phyloP scores from a whole-genome alignment of 257 asterid species.

The Cinchona pubescens region DNA sequence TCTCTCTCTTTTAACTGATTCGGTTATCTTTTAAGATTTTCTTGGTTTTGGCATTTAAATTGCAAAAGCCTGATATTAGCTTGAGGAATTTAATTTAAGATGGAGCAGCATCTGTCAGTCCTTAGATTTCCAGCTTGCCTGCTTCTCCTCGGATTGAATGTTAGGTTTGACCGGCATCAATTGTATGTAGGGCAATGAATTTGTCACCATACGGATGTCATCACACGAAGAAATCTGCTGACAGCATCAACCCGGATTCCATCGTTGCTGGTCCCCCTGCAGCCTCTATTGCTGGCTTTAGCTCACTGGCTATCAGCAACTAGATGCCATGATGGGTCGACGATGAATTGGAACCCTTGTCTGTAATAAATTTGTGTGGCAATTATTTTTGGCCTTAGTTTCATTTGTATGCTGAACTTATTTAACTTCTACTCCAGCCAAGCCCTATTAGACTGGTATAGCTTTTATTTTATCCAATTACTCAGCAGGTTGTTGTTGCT shows the following conservation, averaged over 20 bases:
- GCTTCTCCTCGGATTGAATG: not conserved
- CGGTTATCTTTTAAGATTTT: not conserved
- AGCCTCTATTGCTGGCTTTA: constrained; percentile 43
- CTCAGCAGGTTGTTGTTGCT: not conserved
- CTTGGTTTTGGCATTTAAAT: not conserved
- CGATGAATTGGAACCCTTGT: not conserved
- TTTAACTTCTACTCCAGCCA: not conserved
- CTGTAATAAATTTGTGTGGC: constrained; percentile 21
- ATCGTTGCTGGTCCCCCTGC: constrained; percentile 38
- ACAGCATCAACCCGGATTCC: constrained; percentile 33
- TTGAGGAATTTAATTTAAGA: not conserved
- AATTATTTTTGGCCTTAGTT: constrained; percentile 14
- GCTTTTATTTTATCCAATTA: constrained; percentile 4
- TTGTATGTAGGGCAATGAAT: constrained; percentile 49
- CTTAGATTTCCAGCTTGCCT: not conserved
- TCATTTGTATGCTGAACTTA: constrained; percentile 13
- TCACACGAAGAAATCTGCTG: constrained; percentile 36
- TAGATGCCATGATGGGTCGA: constrained; percentile 19
- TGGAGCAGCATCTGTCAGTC: not conserved
- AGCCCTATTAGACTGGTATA: constrained; percentile 2
- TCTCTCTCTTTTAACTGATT: not conserved
- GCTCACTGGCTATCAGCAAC: constrained; percentile 32
- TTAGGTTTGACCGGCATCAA: not conserved
- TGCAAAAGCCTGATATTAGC: not conserved
- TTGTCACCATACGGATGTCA: constrained; percentile 63